Percentiles rank a stretch among this genome's conserved stretches.
These are phyloP conservation scores for Henningerozyma blattae DNA, from an alignment of 805 yeast species.

Conservation along the genomic window DNA sequence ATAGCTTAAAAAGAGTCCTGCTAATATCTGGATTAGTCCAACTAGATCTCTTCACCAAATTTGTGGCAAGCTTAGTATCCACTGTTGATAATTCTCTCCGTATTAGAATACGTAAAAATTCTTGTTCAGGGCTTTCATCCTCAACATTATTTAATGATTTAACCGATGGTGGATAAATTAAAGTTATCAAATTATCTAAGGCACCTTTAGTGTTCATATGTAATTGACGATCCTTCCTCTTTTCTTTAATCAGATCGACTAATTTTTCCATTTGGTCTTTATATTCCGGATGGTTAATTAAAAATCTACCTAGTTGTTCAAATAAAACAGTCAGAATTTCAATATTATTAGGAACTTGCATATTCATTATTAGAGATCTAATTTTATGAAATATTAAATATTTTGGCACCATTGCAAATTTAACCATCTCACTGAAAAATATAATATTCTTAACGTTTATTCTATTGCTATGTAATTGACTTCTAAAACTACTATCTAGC, in stretches of 20 bases:
- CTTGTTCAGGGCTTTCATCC: slow-evolving; percentile 31
- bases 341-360: slow-evolving; percentile 44
- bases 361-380: slow-evolving; percentile 41
- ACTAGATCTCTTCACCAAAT: slow-evolving; percentile 33
- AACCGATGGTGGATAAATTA: slow-evolving; percentile 44
- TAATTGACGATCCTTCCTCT: slow-evolving; percentile 38
- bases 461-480: slow-evolving; percentile 41
- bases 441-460: slow-evolving; percentile 45
- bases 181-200: slow-evolving; percentile 40
- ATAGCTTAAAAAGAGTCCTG: slow-evolving; percentile 28
- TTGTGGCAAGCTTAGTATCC: slow-evolving; percentile 26
- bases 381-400: slow-evolving; percentile 65
- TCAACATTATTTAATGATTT: slow-evolving; percentile 23
- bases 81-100: slow-evolving; percentile 35
- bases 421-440: slow-evolving; percentile 64
- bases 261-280: slow-evolving; percentile 48
- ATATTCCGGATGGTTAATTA: slow-evolving; percentile 46
- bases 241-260: slow-evolving; percentile 42
- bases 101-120: slow-evolving; percentile 38
- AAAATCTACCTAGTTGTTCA: slow-evolving; percentile 59
- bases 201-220: slow-evolving; percentile 44
- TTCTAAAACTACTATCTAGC: slow-evolving; percentile 49
- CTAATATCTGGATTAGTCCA: slow-evolving; percentile 31
- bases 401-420: slow-evolving; percentile 62
- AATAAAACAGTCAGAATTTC: slow-evolving; percentile 61